phyloP scores from a whole-genome alignment of 345 rosid species.

The Nasturtium officinale region DNA sequence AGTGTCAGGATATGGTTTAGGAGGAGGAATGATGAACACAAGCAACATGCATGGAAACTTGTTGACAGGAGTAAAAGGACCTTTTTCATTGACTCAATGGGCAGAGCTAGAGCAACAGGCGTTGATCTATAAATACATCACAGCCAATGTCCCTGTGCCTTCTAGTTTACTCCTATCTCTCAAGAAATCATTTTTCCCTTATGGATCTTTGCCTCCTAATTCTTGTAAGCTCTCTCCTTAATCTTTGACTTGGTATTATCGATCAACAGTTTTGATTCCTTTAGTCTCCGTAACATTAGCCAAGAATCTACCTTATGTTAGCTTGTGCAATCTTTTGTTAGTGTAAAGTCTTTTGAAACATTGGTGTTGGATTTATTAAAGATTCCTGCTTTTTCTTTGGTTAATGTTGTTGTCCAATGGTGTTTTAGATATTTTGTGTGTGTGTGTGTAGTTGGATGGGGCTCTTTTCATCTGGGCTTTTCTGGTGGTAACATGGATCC shows the following conservation, averaged over 20 bases:
- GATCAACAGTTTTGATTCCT: constrained; percentile 3
- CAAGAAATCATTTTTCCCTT: constrained; percentile 65
- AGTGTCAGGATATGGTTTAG: constrained; percentile 52
- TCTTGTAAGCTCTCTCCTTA: constrained; percentile 47
- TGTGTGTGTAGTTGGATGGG: constrained; percentile 65
- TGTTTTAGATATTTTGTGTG: constrained; percentile 8
- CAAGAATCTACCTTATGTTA: constrained; percentile 13
- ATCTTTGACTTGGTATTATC: neutral
- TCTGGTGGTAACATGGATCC: constrained; percentile 77
- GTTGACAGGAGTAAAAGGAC: constrained; percentile 55
- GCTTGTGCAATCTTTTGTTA: neutral
- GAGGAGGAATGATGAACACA: constrained; percentile 55
- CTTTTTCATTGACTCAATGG: constrained; percentile 79
- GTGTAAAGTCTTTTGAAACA: neutral
- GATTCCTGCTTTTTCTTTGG: neutral
- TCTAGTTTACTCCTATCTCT: constrained; percentile 73
- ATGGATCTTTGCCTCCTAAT: constrained; percentile 54
- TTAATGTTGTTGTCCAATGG: neutral
- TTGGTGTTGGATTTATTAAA: constrained; percentile 2
- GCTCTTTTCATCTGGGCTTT: constrained; percentile 80
- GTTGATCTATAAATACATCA: constrained; percentile 82
- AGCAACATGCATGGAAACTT: constrained; percentile 57
- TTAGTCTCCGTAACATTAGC: neutral
- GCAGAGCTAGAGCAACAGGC: constrained; percentile 96
- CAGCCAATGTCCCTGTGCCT: constrained; percentile 79